phyloP scores from a whole-genome alignment of 2,329 filamentous ascomycete genomes.

The Colletotrichum orchidophilum region DNA sequence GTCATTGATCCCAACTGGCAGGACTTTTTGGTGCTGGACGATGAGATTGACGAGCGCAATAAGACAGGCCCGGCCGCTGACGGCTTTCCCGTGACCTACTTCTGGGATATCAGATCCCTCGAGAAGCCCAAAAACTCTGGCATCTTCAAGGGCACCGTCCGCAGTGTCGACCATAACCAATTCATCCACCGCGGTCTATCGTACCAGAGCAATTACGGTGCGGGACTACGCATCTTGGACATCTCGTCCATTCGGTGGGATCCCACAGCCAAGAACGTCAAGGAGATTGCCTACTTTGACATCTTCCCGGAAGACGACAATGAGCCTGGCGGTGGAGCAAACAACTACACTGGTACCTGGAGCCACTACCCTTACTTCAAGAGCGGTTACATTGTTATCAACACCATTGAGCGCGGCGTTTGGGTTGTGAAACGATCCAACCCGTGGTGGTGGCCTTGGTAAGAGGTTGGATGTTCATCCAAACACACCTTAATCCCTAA shows the following conservation, averaged over 20 bases:
- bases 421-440: constrained; percentile 46
- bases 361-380: constrained; percentile 53
- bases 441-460: constrained; percentile 29
- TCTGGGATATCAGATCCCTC: constrained; percentile 58
- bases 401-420: constrained; percentile 57
- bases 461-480: neutral
- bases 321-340: constrained; percentile 34
- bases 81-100: constrained; percentile 58
- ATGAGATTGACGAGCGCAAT: constrained; percentile 61
- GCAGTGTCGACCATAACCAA: constrained; percentile 59
- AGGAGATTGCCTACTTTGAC: constrained; percentile 44
- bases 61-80: constrained; percentile 49
- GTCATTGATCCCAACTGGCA: constrained; percentile 55
- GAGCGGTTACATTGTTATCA: constrained; percentile 52
- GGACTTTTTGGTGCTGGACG: constrained; percentile 60
- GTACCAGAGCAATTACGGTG: constrained; percentile 61
- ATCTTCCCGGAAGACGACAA: constrained; percentile 32
- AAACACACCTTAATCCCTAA: neutral
- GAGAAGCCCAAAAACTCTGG: constrained; percentile 52
- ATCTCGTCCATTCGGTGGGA: constrained; percentile 48
- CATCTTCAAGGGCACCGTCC: constrained; percentile 49
- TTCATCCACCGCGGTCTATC: constrained; percentile 54
- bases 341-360: constrained; percentile 54
- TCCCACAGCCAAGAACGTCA: constrained; percentile 53
- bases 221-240: constrained; percentile 54